Evolutionary conservation across 1,284 basidiomycete genomes (phyloP).

Genomic region (Ceratorhiza oryzae-sativae): DNA sequence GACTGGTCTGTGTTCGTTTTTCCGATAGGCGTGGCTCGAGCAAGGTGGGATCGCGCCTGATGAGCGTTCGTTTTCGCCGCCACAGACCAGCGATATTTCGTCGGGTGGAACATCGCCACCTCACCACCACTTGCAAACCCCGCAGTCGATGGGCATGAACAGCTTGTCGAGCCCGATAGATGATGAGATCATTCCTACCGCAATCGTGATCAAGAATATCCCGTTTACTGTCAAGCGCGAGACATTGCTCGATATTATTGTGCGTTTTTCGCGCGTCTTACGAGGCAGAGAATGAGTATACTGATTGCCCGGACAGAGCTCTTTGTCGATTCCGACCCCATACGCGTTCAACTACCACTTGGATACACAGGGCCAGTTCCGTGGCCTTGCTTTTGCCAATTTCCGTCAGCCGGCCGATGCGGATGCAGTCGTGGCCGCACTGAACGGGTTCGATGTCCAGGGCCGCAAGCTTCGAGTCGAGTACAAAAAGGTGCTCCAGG

Average conservation of each 20-base stretch:
- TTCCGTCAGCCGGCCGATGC: conserved; percentile 92
- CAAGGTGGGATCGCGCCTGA: conserved; percentile 76
- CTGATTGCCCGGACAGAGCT: conserved; percentile 62
- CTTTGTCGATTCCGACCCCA: conserved; percentile 93
- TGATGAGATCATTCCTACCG: conserved; percentile 97
- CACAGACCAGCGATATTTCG: conserved; percentile 78
- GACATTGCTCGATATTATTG: conserved; percentile 94
- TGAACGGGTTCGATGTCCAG: conserved; percentile 95
- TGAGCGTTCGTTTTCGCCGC: conserved; percentile 79
- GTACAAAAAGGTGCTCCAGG: conserved; percentile 99
- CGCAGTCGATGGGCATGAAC: conserved; percentile 55
- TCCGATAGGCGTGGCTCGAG: conserved; percentile 42
- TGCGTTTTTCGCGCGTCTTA: conserved; percentile 48
- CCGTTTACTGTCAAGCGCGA: conserved; percentile 98
- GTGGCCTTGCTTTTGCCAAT: conserved; percentile 98
- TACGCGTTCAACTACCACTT: conserved; percentile 99
- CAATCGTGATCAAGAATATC: conserved; percentile 99
- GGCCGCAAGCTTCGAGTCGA: conserved; percentile 99
- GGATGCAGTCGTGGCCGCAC: conserved; percentile 91
- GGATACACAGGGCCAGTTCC: conserved; percentile 93
- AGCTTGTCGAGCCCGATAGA: conserved; percentile 55
- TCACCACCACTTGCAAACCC: conserved; percentile 64
- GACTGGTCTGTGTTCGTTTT: conserved; percentile 34
- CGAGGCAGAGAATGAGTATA: neutral
- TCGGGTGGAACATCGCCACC: conserved; percentile 75